phyloP scores from a whole-genome alignment of 2,329 filamentous ascomycete genomes.

The Bipolaris sorokiniana region DNA sequence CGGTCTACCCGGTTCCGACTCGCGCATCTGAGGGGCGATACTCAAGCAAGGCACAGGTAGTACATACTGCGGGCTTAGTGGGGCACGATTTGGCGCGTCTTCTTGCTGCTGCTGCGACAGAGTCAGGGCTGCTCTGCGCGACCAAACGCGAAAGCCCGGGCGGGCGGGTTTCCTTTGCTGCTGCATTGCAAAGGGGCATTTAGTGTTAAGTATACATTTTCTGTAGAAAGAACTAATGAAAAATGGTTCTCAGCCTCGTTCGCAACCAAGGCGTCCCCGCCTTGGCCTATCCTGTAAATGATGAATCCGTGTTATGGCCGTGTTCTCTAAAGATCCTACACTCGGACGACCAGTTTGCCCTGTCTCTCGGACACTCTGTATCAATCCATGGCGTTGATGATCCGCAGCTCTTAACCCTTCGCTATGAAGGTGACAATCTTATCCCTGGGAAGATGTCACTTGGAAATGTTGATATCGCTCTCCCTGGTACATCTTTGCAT shows the following conservation, averaged over 20 bases:
- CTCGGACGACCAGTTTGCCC: slow-evolving; percentile 5
- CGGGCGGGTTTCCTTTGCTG: slow-evolving; percentile 11
- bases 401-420: slow-evolving; percentile 4
- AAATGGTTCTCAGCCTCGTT: slow-evolving; percentile 8
- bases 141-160: slow-evolving; percentile 12
- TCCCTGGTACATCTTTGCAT: background rate
- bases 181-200: slow-evolving; percentile 6
- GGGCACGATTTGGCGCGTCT: slow-evolving; percentile 4
- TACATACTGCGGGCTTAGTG: slow-evolving; percentile 7
- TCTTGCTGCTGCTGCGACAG: background rate
- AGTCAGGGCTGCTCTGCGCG: slow-evolving; percentile 15
- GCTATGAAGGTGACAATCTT: slow-evolving; percentile 12
- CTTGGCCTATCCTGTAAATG: slow-evolving; percentile 7
- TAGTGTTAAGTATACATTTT: slow-evolving; percentile 5
- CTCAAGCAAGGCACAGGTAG: slow-evolving; percentile 10
- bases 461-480: background rate
- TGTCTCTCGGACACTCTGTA: slow-evolving; percentile 5
- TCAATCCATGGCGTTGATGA: slow-evolving; percentile 1
- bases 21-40: slow-evolving; percentile 13
- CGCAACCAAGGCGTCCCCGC: slow-evolving; percentile 12
- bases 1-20: slow-evolving; percentile 2
- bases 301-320: slow-evolving; percentile 7
- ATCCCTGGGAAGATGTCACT: slow-evolving; percentile 4
- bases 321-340: slow-evolving; percentile 6
- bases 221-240: slow-evolving; percentile 9